Conservation (phyloP, 225 moss, liverwort and hornwort genomes). For the Thuidium tamariscinum region DNA sequence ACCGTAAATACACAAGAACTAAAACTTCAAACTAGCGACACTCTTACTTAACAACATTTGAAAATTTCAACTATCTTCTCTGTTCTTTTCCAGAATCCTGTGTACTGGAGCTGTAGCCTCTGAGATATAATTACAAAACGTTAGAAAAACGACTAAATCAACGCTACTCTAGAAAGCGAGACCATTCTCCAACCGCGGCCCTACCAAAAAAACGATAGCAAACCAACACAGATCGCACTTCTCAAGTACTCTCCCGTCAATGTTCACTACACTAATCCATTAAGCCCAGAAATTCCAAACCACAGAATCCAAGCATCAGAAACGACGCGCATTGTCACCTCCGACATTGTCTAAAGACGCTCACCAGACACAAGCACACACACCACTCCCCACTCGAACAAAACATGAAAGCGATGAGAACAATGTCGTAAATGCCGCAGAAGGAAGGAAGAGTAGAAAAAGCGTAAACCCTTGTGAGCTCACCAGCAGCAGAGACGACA, state of each 20-base stretch:
- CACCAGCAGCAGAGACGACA: slow-evolving; percentile 16
- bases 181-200: not conserved
- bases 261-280: not conserved
- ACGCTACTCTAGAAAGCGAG: not conserved
- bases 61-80: not conserved
- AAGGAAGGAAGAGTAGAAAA: not conserved
- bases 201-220: not conserved
- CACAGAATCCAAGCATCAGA: not conserved
- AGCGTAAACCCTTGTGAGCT: not conserved
- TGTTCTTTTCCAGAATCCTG: not conserved
- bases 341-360: not conserved
- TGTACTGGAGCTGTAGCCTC: not conserved
- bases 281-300: not conserved
- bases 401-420: not conserved
- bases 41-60: not conserved
- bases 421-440: not conserved
- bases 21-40: not conserved
- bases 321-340: not conserved
- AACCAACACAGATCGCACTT: not conserved
- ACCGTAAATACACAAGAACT: not conserved
- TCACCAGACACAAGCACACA: not conserved
- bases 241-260: not conserved
- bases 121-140: not conserved
- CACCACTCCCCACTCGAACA: not conserved
- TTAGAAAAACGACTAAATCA: not conserved